phyloP scores from a whole-genome alignment of 1,284 basidiomycete genomes.

The Rhizopogon hawkerae region DNA sequence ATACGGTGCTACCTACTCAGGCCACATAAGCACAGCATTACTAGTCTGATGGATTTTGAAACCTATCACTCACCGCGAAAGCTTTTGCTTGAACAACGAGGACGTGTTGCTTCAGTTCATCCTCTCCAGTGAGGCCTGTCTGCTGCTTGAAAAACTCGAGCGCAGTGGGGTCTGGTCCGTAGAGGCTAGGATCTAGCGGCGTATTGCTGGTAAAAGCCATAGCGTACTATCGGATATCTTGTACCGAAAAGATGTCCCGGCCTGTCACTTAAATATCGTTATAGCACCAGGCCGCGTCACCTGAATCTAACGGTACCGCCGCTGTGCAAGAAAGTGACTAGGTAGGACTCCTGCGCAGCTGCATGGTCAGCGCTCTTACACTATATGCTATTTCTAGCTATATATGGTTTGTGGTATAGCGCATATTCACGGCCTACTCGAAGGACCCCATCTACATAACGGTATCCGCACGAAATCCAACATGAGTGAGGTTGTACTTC shows the following conservation, averaged over 20 bases:
- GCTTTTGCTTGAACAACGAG: conserved; percentile 36
- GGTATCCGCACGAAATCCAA: too few relatives aligned
- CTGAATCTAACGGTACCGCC: not conserved
- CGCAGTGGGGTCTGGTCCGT: not conserved
- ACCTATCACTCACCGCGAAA: conserved; percentile 26
- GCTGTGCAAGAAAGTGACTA: not conserved
- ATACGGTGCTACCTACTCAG: conserved; percentile 10
- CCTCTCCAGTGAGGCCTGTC: conserved; percentile 34
- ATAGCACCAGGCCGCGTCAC: not conserved
- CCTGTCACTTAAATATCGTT: not conserved
- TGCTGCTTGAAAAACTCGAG: conserved; percentile 30
- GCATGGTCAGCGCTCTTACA: too few relatives aligned
- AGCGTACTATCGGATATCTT: too few relatives aligned
- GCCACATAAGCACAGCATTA: not conserved
- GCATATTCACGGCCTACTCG: too few relatives aligned
- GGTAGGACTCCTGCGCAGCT: not conserved
- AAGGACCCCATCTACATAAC: too few relatives aligned
- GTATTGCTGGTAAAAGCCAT: not conserved
- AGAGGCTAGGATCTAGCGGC: not conserved
- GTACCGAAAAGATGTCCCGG: not conserved
- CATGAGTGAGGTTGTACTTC: too few relatives aligned
- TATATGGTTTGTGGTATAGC: too few relatives aligned
- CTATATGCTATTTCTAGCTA: too few relatives aligned
- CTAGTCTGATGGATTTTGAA: not conserved
- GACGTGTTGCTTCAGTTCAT: conserved; percentile 37